These are phyloP conservation scores for Theobroma cacao DNA, from an alignment of 345 rosid genomes.

Conservation along the genomic window DNA sequence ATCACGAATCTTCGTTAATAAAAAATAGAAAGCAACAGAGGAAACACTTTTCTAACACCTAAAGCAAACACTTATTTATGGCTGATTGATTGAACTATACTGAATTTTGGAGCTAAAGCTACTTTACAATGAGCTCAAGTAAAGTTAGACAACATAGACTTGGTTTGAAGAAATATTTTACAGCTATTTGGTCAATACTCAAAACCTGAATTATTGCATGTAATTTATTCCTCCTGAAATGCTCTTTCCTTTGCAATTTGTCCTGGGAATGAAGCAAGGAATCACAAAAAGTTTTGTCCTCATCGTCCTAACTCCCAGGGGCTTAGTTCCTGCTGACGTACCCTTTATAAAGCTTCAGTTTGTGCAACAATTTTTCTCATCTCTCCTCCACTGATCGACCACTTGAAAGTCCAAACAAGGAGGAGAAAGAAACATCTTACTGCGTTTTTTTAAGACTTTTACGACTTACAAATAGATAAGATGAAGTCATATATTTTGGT, in stretches of 20 bases:
- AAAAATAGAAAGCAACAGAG: background rate
- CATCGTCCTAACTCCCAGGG: background rate
- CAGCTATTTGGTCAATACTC: background rate
- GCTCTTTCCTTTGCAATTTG: background rate
- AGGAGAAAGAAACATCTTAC: background rate
- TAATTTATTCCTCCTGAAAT: background rate
- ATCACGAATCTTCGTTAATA: background rate
- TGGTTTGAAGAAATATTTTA: background rate
- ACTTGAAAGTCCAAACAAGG: background rate
- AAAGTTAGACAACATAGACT: background rate
- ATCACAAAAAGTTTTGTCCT: background rate
- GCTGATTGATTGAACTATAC: background rate
- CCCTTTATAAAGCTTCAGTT: background rate
- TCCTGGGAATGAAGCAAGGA: background rate
- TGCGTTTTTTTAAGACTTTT: too few relatives aligned
- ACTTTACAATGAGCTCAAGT: constrained; percentile 1
- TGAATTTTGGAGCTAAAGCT: background rate
- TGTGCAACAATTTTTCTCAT: background rate
- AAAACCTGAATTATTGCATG: background rate
- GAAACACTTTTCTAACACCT: background rate
- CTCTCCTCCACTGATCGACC: background rate
- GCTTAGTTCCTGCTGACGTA: background rate
- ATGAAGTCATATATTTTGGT: constrained; percentile 18
- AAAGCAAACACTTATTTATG: background rate
- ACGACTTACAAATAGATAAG: constrained; percentile 12